Evolutionary conservation across 441 rosid species (phyloP), one percentile per base, ranked within the genome.

Genomic region (Pelargonium citronellum): DNA sequence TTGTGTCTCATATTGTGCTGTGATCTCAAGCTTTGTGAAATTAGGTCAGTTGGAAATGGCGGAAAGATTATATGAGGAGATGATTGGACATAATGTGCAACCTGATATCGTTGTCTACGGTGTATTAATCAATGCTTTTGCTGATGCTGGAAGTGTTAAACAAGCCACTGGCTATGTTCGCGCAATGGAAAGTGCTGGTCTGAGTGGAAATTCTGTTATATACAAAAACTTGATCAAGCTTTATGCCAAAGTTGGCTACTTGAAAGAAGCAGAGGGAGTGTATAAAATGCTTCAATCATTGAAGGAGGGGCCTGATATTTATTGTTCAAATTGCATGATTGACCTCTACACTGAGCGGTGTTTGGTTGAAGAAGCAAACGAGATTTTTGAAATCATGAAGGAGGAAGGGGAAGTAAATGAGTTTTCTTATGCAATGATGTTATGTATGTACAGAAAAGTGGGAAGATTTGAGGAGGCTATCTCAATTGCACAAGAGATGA

Each of bases 161-260:
- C 73, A 83, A 77, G 91, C 95, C 76, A 70, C 69, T 47, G 57
- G 64, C 63, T 91, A 93, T 71, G 79, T 88, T 64, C 82, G 78
- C 66, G 84, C 83, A 16, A 88, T 88, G 94, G 79, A 77, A 78
- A 79, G 74, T 39, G 85, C 87, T 13, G 92, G 97, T 22, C 78
- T 91, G 20, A 20, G 81, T 0, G 89, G 86, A 22, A 93, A 91
- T 80, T 62, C 79, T 22, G 79, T 89, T 39, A 80, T 87, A 70
- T 83, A 80, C 80, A 87, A 83, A 76, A 89, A 87, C 15, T 83
- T 93, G 83, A 86, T 93, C 80, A 93, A 93, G 83, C 90, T 89
- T 64, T 89, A 89, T 70, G 91, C 95, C 57, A 88, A 86, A 82
- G 85, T 87, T 5, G 92, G 93, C 49, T 83, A 86, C 81, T 74